Percentiles rank a stretch among this genome's conserved stretches.
Evolutionary conservation across 805 yeast species (phyloP).

Genomic region (Cyberlindnera veronae): DNA sequence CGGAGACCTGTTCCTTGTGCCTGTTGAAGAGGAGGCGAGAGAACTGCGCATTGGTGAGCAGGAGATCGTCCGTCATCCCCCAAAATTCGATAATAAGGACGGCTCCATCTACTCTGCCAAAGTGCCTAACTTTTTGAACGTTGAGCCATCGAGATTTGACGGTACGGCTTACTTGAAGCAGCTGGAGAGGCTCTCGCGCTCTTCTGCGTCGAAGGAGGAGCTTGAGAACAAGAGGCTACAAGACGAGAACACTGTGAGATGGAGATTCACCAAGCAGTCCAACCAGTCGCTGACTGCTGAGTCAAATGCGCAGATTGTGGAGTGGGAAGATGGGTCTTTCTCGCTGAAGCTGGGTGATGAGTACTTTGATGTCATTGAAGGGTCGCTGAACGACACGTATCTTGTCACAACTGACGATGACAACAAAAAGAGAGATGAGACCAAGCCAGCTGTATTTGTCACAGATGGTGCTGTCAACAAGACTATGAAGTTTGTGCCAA

Average conservation of each 20-base stretch:
- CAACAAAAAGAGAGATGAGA: not conserved
- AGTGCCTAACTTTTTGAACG: constrained; percentile 76
- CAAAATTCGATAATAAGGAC: constrained; percentile 31
- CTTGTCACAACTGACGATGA: constrained; percentile 52
- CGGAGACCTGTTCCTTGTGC: constrained; percentile 19
- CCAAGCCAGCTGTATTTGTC: constrained; percentile 12
- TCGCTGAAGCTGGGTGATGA: constrained; percentile 88
- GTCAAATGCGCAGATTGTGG: constrained; percentile 83
- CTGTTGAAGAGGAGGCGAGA: constrained; percentile 10
- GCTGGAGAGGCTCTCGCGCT: constrained; percentile 40
- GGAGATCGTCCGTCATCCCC: constrained; percentile 41
- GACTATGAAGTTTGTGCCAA: constrained; percentile 75
- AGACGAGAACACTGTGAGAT: constrained; percentile 84
- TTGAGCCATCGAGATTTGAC: constrained; percentile 87
- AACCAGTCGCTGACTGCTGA: constrained; percentile 64
- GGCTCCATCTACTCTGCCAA: constrained; percentile 47
- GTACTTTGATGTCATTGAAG: constrained; percentile 70
- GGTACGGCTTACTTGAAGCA: constrained; percentile 59
- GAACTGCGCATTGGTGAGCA: constrained; percentile 40
- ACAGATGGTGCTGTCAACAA: constrained; percentile 61
- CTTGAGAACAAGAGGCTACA: constrained; percentile 60
- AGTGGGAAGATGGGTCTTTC: constrained; percentile 91
- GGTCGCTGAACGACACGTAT: constrained; percentile 65
- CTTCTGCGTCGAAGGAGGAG: constrained; percentile 41
- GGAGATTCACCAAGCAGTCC: constrained; percentile 79